Base-by-base conservation (phyloP, 306 rosid genomes). In the Ochetophila trinervis region DNA sequence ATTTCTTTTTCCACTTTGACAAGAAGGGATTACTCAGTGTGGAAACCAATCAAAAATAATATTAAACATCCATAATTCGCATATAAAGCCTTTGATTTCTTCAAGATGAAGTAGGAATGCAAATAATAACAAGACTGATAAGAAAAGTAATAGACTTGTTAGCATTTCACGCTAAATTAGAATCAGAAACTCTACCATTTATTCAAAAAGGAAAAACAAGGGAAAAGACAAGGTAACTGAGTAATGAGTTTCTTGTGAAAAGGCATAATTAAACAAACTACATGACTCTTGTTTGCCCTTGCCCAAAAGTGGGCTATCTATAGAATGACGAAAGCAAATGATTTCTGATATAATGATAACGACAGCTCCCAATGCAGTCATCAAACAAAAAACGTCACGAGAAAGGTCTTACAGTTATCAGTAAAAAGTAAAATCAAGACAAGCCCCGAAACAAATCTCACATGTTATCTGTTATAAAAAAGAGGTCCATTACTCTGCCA, bases 391-490 rank as follows among this genome's bases (percentile, higher is more conserved):
- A 21, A 44, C 22, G 12, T 1, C 32, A 27, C 32, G n/a, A 65
- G 20, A 37, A 37, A 52, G 4, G 4, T 61, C 16, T 40, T 36
- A 14, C 20, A 8, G n/a, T 20, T 35, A 34, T 50, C 8, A 30
- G 35, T 3, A 12, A 61, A 32, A 19, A 24, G 32, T n/a, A 23
- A 4, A 1, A 34, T 2, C 4, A 54, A 62, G 8, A 53, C 0
- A 8, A 52, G 44, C 11, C 18, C 49, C 40, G 50, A 59, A 60
- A 59, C 53, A 74, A 35, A 66, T 9, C 86, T 79, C 75, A 89
- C 91, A 60, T 77, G 82, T 81, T 83, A 74, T 87, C 96, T n/a
- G 91, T 84, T 60, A 89, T 58, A 78, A 80, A 87, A 82, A 89
- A 89, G 54, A 89, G 89, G 84, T 87, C 94, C 75, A 84, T 70